phyloP scores from a whole-genome alignment of 2,329 filamentous ascomycete genomes.

The Aspergillus pseudonomiae region DNA sequence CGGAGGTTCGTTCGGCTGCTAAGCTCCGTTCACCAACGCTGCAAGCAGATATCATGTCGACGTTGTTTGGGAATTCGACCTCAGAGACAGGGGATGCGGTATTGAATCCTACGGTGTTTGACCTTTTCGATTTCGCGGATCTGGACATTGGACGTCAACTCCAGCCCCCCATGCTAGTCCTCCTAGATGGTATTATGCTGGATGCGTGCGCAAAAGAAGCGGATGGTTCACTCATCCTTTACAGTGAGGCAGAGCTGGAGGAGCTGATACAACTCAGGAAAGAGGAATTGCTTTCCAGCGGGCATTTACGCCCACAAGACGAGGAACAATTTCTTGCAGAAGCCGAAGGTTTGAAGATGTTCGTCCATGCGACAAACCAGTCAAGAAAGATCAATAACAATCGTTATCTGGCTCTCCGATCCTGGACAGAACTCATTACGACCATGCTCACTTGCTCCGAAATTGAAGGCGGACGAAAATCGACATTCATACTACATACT shows the following conservation, averaged over 20 bases:
- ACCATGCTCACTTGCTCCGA: constrained; percentile 83
- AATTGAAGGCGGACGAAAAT: constrained; percentile 71
- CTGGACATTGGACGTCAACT: constrained; percentile 55
- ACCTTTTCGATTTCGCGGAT: constrained; percentile 89
- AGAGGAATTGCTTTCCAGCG: constrained; percentile 41
- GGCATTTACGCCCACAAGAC: constrained; percentile 49
- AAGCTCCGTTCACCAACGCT: constrained; percentile 70
- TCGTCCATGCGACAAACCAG: constrained; percentile 46
- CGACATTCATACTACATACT: constrained; percentile 80
- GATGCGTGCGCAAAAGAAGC: constrained; percentile 64
- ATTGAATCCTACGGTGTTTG: constrained; percentile 77
- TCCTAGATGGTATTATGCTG: constrained; percentile 70
- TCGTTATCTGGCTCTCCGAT: constrained; percentile 70
- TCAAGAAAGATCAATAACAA: constrained; percentile 39
- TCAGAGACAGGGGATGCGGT: constrained; percentile 67
- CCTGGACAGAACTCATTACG: constrained; percentile 83
- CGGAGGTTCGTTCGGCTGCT: constrained; percentile 78
- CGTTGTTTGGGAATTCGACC: constrained; percentile 74
- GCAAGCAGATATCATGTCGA: constrained; percentile 65
- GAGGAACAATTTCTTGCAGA: constrained; percentile 46
- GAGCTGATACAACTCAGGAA: constrained; percentile 68
- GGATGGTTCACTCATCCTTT: constrained; percentile 55
- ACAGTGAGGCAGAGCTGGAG: constrained; percentile 70
- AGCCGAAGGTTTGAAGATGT: constrained; percentile 39
- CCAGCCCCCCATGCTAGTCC: constrained; percentile 58